These are phyloP conservation scores for Cordyceps fumosorosea DNA, from an alignment of 2,329 filamentous ascomycete genomes.

Conservation along the genomic window DNA sequence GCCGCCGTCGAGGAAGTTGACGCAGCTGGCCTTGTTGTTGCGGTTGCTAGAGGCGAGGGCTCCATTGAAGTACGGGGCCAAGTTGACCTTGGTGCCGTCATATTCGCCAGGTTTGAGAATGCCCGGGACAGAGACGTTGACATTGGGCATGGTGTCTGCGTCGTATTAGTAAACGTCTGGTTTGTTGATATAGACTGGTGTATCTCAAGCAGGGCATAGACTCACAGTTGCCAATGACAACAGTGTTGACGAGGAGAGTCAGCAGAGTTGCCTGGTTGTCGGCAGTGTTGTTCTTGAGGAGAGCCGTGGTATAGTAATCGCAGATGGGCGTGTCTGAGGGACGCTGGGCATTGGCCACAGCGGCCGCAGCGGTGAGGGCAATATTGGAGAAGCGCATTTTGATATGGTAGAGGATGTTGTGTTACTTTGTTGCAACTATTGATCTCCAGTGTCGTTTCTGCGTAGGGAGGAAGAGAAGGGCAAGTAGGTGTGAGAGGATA, in stretches of 20 bases:
- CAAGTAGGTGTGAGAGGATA: not conserved
- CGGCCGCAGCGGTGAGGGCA: slow-evolving; percentile 17
- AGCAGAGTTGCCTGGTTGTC: slow-evolving; percentile 50
- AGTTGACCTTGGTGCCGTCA: slow-evolving; percentile 46
- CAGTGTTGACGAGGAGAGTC: slow-evolving; percentile 54
- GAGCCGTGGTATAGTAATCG: slow-evolving; percentile 57
- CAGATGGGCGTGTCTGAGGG: slow-evolving; percentile 47
- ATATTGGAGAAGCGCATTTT: slow-evolving; percentile 22
- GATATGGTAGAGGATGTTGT: not conserved
- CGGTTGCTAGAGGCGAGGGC: slow-evolving; percentile 46
- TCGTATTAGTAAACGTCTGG: not conserved
- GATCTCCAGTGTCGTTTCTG: not conserved
- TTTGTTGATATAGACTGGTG: not conserved
- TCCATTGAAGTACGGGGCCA: slow-evolving; percentile 55
- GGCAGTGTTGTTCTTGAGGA: slow-evolving; percentile 52
- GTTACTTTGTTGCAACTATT: not conserved
- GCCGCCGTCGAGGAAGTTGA: slow-evolving; percentile 58
- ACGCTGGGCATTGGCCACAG: slow-evolving; percentile 34
- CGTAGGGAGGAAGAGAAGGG: not conserved
- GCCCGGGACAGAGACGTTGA: slow-evolving; percentile 46
- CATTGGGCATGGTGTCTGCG: slow-evolving; percentile 46
- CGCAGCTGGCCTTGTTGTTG: slow-evolving; percentile 37
- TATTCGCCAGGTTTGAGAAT: slow-evolving; percentile 46
- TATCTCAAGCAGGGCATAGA: not conserved
- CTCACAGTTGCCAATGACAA: slow-evolving; percentile 56